Base-by-base conservation (phyloP, 192 early-diverging fungal genomes). In the Coemansia sp. region DNA sequence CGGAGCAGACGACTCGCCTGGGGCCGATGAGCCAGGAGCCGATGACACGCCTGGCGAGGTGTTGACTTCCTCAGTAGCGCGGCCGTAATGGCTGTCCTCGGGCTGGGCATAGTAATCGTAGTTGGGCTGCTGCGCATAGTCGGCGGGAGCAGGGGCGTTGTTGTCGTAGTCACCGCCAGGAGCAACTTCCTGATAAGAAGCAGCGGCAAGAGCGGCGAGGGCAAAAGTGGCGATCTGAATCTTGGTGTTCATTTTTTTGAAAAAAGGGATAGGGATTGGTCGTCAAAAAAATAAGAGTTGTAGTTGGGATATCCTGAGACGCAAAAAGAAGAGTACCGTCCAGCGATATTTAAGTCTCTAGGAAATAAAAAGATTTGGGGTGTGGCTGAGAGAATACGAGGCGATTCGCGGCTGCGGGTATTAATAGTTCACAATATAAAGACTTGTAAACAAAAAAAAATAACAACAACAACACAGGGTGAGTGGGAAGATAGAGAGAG, bases 151-250 rank as follows among this genome's bases (percentile, higher is more conserved):
- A 43, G 68, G 63, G 2, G 58, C 65, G 38, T 64, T 50, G 47
- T 20, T 50, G 10, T 50, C 20, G 47, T 57, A 31, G 44, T 64
- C 66, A 16, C 47, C 67, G n/a, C 75, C 75, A 0, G 36, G 36
- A 38, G 69, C 69, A n/a, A 71, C 75, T 57, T 83, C 80, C 29
- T 74, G 71, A 64, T 78, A 77, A 27, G 80, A 78, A 5, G 75
- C 80, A n/a, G 75, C 29, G 18, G 80, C 80, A 11, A 83, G 41
- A 3, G 75, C 68, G 18, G 80, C 80, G 8, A 83, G 62, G 15
- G 80, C 75, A 69, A 83, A 64, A 27, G 80, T 83, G 36, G 80
- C 72, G 64, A 83, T 78, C 72, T 78, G 75, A 36, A 83, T 78
- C 75, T 83, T 83, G 80, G 72, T 72, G 39, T 75, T 74, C 80